phyloP scores from a whole-genome alignment of 2,329 filamentous ascomycete species.

The Fusarium hainanense region DNA sequence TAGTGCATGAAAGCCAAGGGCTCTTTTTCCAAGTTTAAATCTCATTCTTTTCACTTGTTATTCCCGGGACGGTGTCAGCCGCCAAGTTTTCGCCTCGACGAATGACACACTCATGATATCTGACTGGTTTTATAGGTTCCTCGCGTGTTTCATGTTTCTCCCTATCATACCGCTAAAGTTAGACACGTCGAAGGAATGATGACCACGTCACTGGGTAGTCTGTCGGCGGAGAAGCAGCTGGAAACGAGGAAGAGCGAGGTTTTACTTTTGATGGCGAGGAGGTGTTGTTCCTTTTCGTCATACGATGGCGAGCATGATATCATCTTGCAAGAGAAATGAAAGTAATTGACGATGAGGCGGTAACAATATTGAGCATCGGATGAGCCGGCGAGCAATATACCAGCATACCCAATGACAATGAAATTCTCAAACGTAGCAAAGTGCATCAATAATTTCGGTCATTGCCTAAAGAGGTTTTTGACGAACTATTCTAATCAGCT shows the following conservation, averaged over 20 bases:
- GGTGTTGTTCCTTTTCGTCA: background rate
- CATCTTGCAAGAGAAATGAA: background rate
- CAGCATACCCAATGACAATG: background rate
- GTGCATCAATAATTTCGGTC: background rate
- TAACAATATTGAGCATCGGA: background rate
- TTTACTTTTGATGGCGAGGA: background rate
- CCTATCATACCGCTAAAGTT: background rate
- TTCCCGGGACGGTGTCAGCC: background rate
- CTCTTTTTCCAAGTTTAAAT: rapidly evolving
- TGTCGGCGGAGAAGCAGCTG: rapidly evolving
- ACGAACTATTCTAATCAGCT: background rate
- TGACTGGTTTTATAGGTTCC: background rate
- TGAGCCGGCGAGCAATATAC: background rate
- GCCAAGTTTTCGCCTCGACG: no score
- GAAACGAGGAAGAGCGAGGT: rapidly evolving
- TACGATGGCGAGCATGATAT: background rate
- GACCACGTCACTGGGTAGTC: background rate
- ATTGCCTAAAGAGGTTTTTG: background rate
- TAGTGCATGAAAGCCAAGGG: background rate
- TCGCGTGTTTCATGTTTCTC: background rate
- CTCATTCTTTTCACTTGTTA: rapidly evolving
- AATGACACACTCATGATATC: background rate
- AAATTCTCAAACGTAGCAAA: background rate
- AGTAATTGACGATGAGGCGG: background rate
- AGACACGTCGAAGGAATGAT: background rate